Evolutionary conservation across 148 eudicot species (phyloP), one percentile per base, ranked within the genome.

Genomic region (Amaranthus hypochondriacus): DNA sequence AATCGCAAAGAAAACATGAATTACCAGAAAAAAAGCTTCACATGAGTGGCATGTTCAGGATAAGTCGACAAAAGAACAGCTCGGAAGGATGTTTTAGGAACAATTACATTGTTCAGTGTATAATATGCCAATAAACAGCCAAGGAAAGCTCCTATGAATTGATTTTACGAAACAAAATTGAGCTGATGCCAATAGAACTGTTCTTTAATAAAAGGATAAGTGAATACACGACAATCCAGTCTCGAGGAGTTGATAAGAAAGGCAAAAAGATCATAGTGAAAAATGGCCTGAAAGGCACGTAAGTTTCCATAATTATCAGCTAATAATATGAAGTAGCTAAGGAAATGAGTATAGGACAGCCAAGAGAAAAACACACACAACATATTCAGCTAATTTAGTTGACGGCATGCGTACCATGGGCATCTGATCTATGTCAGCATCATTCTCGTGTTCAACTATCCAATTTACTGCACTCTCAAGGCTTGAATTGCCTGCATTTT

Each of bases 361-460:
- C 3, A 21, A n/a, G 39, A 53, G 3, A 39, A 69, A 15, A 3
- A 28, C 28, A 14, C n/a, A 72, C 3, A 5, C 1, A 59, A 48
- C 39, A 18, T 61, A 52, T 61, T 43, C 2, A 28, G 68, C 18
- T 67, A 14, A 47, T 46, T 60, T n/a, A 59, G 80, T n/a, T 39
- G 50, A 66, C 14, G 64, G 60, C 28, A 48, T 14, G 56, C 65
- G 59, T 88, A 95, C 99, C 97, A 87, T 68, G 13, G 91, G 99
- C 94, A 92, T 81, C 77, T 90, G 77, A 80, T 95, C 99, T 60
- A 95, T 90, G 82, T 95, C 91, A 7, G 90, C 72, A 80, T 95
- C 99, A 78, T 87, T 81, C 79, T 95, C 99, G 78, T 95, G 99
- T 75, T 95, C 99, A 71, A 89, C 97, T 10, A 87, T 86, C 99